A percentile compares a stretch with the other conserved stretches of the same genome.
phyloP scores from a whole-genome alignment of 2,329 filamentous ascomycete species.

The Cercospora zeae-maydis region DNA sequence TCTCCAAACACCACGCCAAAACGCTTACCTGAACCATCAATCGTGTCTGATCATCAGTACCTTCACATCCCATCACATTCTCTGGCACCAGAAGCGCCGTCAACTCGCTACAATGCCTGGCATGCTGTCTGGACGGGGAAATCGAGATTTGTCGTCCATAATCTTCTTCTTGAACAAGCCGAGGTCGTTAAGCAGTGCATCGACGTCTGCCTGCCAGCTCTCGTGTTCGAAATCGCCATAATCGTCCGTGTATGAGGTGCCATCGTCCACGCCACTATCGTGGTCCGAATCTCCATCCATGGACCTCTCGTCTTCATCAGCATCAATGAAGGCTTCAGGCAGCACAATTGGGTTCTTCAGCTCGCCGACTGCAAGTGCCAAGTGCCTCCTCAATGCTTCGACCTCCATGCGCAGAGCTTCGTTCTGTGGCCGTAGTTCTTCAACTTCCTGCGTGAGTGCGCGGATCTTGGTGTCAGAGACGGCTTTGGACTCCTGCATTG shows the following conservation, averaged over 20 bases:
- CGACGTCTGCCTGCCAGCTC: conserved; percentile 71
- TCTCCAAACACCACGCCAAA: conserved; percentile 3
- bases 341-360: conserved; percentile 85
- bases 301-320: conserved; percentile 29
- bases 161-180: conserved; percentile 81
- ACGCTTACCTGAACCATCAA: conserved; percentile 7
- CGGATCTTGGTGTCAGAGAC: conserved; percentile 93
- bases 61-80: not conserved
- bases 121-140: conserved; percentile 32
- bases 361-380: conserved; percentile 80
- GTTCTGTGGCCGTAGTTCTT: conserved; percentile 47
- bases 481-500: conserved; percentile 92
- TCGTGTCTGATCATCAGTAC: not conserved
- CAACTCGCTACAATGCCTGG: not conserved
- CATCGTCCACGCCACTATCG: conserved; percentile 53
- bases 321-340: conserved; percentile 39
- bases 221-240: conserved; percentile 40
- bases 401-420: conserved; percentile 67
- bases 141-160: conserved; percentile 72
- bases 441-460: conserved; percentile 59
- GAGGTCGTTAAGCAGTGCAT: conserved; percentile 76
- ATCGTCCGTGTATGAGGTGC: conserved; percentile 47
- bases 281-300: conserved; percentile 56
- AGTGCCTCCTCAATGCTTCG: conserved; percentile 79
- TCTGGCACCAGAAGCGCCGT: not conserved